Evolutionary conservation across 306 rosid species (phyloP).

Genomic region (Acmispon strigosus): DNA sequence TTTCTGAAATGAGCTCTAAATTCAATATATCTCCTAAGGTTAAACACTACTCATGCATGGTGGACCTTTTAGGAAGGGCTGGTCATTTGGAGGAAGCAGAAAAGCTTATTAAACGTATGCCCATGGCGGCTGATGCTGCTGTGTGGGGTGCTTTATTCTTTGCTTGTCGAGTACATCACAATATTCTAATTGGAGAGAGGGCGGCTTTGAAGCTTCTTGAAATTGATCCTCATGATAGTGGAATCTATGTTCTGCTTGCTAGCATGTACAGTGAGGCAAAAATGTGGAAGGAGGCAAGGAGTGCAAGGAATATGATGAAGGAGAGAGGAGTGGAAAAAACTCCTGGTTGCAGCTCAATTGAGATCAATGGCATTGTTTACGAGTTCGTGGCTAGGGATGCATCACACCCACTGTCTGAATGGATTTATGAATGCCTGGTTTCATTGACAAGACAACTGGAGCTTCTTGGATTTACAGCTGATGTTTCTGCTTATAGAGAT

Average conservation of each 20-base stretch:
- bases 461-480: slow-evolving; percentile 18
- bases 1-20: slow-evolving; percentile 51
- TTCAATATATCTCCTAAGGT: slow-evolving; percentile 41
- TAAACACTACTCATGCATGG: slow-evolving; percentile 80
- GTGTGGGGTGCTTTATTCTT: slow-evolving; percentile 84
- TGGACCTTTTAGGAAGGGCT: slow-evolving; percentile 82
- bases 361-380: slow-evolving; percentile 47
- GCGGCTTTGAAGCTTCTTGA: slow-evolving; percentile 67
- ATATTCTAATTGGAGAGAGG: slow-evolving; percentile 61
- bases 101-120: slow-evolving; percentile 55
- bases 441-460: slow-evolving; percentile 45
- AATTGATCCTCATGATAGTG: slow-evolving; percentile 67
- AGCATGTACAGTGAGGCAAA: slow-evolving; percentile 64
- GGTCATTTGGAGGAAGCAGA: slow-evolving; percentile 77
- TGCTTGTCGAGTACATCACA: slow-evolving; percentile 56
- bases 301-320: slow-evolving; percentile 38
- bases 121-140: slow-evolving; percentile 53
- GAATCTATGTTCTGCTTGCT: slow-evolving; percentile 63
- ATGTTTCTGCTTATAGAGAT: background rate
- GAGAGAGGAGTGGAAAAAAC: slow-evolving; percentile 55
- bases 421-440: slow-evolving; percentile 45
- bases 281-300: slow-evolving; percentile 55
- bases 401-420: slow-evolving; percentile 33
- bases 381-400: slow-evolving; percentile 54
- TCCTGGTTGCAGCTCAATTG: slow-evolving; percentile 74